Conservation (phyloP, 495 filamentous ascomycete genomes). For the Clohesyomyces aquaticus region DNA sequence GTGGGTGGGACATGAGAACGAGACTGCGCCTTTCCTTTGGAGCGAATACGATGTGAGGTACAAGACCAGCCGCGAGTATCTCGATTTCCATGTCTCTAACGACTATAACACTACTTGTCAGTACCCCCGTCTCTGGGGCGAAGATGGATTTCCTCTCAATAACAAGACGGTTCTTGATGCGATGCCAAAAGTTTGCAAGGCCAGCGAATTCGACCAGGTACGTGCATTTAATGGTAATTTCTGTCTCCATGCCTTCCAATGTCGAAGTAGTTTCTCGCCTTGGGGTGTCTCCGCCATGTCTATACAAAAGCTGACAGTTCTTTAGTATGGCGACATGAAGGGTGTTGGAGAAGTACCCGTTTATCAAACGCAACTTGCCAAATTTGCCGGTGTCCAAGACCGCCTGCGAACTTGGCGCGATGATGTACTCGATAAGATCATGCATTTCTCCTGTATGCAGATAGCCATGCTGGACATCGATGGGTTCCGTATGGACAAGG, state of each 20-base stretch:
- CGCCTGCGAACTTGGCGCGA: constrained; percentile 69
- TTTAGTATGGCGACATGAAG: too few relatives aligned
- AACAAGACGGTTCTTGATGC: constrained; percentile 57
- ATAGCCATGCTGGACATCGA: constrained; percentile 41
- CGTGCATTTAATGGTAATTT: too few relatives aligned
- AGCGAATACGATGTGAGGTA: constrained; percentile 34
- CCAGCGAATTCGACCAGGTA: constrained; percentile 47
- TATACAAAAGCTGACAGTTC: too few relatives aligned
- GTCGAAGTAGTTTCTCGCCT: too few relatives aligned
- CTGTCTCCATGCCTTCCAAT: too few relatives aligned
- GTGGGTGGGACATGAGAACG: constrained; percentile 32
- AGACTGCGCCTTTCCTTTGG: constrained; percentile 15
- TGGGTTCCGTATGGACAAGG: constrained; percentile 41
- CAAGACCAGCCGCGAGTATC: constrained; percentile 31
- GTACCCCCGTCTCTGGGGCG: constrained; percentile 70
- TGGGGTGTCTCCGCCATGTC: too few relatives aligned
- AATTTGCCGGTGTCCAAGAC: constrained; percentile 76
- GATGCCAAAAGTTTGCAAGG: background rate
- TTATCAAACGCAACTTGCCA: constrained; percentile 72
- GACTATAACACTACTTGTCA: constrained; percentile 61
- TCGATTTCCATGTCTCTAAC: constrained; percentile 66
- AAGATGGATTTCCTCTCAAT: constrained; percentile 60
- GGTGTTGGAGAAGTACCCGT: too few relatives aligned
- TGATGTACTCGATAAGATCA: constrained; percentile 60
- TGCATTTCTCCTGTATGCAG: constrained; percentile 59